Conservation (phyloP, 129 eudicot species). For the Smallanthus sonchifolius region DNA sequence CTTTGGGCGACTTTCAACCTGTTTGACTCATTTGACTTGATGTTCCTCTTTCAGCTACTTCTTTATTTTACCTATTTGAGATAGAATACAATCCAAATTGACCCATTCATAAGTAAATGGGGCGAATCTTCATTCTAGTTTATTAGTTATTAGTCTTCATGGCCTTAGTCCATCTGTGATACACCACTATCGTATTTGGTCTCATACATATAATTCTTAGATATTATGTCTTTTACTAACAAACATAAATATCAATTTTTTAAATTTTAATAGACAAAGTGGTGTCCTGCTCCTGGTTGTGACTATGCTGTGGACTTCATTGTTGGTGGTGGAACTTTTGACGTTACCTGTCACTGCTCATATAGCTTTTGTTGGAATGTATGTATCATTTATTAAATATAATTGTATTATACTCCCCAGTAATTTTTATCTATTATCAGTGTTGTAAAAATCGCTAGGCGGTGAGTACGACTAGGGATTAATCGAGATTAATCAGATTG, state of each 20-base stretch:
- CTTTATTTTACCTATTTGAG: background rate
- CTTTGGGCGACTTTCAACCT: background rate
- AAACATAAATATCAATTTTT: background rate
- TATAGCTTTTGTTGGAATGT: slow-evolving; percentile 85
- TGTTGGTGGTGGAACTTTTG: slow-evolving; percentile 79
- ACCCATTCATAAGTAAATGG: background rate
- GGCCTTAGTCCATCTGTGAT: background rate
- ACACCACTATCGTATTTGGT: background rate
- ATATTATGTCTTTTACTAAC: background rate
- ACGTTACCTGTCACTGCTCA: slow-evolving; percentile 64
- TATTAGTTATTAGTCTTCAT: background rate
- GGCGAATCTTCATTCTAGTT: background rate
- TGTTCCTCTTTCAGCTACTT: background rate
- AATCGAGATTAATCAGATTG: too few species aligned
- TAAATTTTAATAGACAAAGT: slow-evolving; percentile 46
- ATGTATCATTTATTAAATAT: slow-evolving; percentile 16
- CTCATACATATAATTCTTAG: background rate
- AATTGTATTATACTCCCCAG: background rate
- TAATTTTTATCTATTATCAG: background rate
- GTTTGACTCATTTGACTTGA: background rate
- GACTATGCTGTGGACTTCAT: slow-evolving; percentile 70
- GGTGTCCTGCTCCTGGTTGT: slow-evolving; percentile 95
- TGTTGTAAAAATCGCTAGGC: too few species aligned
- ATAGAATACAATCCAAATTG: background rate
- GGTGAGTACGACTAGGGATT: too few species aligned